phyloP scores from a whole-genome alignment of 306 rosid genomes.

The Phaseolus lunatus region DNA sequence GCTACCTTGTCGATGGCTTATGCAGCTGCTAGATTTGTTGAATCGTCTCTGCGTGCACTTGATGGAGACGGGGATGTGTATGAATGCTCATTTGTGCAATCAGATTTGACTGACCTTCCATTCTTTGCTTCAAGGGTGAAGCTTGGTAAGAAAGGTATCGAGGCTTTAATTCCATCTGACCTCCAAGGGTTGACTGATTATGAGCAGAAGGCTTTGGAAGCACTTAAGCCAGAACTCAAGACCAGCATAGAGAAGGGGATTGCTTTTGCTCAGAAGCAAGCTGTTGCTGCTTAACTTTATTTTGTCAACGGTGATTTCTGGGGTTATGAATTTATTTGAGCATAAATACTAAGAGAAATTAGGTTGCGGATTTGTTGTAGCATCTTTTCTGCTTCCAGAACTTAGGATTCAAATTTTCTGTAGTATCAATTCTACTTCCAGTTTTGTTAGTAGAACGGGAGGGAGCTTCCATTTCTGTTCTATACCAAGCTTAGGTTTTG shows the following conservation, averaged over 20 bases:
- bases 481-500: constrained; percentile 44
- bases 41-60: constrained; percentile 92
- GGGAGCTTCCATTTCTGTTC: constrained; percentile 44
- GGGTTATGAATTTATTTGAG: constrained; percentile 41
- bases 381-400: constrained; percentile 45
- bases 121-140: constrained; percentile 94
- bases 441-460: constrained; percentile 57
- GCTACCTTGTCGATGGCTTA: constrained; percentile 99
- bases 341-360: constrained; percentile 47
- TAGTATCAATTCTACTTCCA: constrained; percentile 47
- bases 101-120: constrained; percentile 90
- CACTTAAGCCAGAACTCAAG: constrained; percentile 90
- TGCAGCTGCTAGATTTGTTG: constrained; percentile 97
- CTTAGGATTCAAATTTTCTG: constrained; percentile 43
- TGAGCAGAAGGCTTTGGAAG: constrained; percentile 91
- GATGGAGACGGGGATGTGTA: constrained; percentile 97
- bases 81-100: constrained; percentile 83
- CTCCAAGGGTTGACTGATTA: constrained; percentile 90
- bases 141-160: constrained; percentile 89
- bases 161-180: constrained; percentile 80
- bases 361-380: constrained; percentile 47
- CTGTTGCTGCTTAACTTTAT: constrained; percentile 58
- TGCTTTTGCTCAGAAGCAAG: constrained; percentile 79
- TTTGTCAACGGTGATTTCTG: constrained; percentile 28
- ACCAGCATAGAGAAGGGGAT: constrained; percentile 97